Percentiles rank a stretch among this genome's conserved stretches.
phyloP scores from a whole-genome alignment of 495 filamentous ascomycete species.

The Aspergillus conjunctus region DNA sequence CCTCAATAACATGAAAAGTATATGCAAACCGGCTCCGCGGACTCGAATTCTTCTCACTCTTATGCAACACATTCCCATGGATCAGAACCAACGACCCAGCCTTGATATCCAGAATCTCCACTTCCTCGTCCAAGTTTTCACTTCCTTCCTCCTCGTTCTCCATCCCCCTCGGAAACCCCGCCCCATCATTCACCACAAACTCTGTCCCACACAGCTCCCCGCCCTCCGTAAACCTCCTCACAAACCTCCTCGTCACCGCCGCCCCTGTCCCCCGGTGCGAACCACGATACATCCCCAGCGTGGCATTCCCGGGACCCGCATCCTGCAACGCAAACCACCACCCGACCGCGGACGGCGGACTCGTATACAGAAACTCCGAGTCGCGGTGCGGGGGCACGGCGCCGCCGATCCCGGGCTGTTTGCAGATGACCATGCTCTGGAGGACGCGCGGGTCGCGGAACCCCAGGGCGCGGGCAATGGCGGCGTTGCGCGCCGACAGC shows the following conservation, averaged over 20 bases:
- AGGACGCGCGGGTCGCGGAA: constrained; percentile 75
- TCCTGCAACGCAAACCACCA: constrained; percentile 98
- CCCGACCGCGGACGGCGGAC: constrained; percentile 86
- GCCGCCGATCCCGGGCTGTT: constrained; percentile 94
- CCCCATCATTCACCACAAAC: constrained; percentile 55
- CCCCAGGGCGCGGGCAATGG: constrained; percentile 69
- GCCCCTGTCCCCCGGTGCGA: constrained; percentile 60
- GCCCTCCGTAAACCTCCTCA: constrained; percentile 55
- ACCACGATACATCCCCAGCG: constrained; percentile 79
- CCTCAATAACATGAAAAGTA: constrained; percentile 97
- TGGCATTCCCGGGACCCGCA: constrained; percentile 80
- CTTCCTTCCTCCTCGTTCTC: constrained; percentile 37
- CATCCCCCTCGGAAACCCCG: constrained; percentile 47
- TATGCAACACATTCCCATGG: constrained; percentile 94
- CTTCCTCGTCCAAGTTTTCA: constrained; percentile 50
- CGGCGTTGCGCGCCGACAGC: constrained; percentile 55
- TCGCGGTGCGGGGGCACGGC: constrained; percentile 88
- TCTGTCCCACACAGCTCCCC: constrained; percentile 47
- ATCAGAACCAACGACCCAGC: constrained; percentile 89
- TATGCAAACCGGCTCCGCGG: constrained; percentile 88
- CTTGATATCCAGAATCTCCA: constrained; percentile 77
- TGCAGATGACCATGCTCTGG: constrained; percentile 98
- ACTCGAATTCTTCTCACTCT: constrained; percentile 91
- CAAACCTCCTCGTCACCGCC: constrained; percentile 70
- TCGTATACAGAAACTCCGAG: constrained; percentile 87